These are phyloP conservation scores for Botrytis fragariae DNA, from an alignment of 2,329 filamentous ascomycete genomes.

Conservation along the genomic window DNA sequence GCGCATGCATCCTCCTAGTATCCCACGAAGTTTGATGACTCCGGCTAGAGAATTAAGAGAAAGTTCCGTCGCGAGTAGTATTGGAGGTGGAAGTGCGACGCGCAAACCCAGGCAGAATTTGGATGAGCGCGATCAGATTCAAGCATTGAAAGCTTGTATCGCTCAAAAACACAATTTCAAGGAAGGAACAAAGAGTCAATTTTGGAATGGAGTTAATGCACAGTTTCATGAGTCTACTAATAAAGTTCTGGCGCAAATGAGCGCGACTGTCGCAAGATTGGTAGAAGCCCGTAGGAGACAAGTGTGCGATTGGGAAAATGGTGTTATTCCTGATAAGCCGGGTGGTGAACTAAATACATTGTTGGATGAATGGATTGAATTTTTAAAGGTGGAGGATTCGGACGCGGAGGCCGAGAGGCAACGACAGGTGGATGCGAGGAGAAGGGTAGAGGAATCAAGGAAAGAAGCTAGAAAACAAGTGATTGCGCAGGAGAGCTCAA, in stretches of 20 bases:
- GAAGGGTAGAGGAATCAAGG: slow-evolving; percentile 36
- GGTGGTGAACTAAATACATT: slow-evolving; percentile 36
- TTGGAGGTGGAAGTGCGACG: slow-evolving; percentile 33
- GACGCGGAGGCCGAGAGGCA: slow-evolving; percentile 38
- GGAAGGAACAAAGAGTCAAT: slow-evolving; percentile 38
- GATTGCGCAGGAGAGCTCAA: slow-evolving; percentile 34
- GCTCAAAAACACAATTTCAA: slow-evolving; percentile 37
- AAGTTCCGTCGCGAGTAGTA: slow-evolving; percentile 33
- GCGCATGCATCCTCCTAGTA: slow-evolving; percentile 37
- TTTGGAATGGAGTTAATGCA: slow-evolving; percentile 36
- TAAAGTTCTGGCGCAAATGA: slow-evolving; percentile 39
- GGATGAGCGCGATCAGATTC: slow-evolving; percentile 37
- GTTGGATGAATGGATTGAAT: slow-evolving; percentile 38
- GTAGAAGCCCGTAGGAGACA: slow-evolving; percentile 36
- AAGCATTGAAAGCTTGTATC: slow-evolving; percentile 37
- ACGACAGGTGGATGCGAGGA: slow-evolving; percentile 37
- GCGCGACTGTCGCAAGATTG: slow-evolving; percentile 37
- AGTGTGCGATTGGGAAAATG: slow-evolving; percentile 38
- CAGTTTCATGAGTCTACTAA: slow-evolving; percentile 37
- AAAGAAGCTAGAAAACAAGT: slow-evolving; percentile 37
- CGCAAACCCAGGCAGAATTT: slow-evolving; percentile 39
- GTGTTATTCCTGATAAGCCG: slow-evolving; percentile 36
- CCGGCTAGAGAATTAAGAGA: slow-evolving; percentile 37
- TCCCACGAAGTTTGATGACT: slow-evolving; percentile 35
- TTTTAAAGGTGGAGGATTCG: slow-evolving; percentile 37